phyloP scores from a whole-genome alignment of 306 rosid genomes.

The Prunus mume region DNA sequence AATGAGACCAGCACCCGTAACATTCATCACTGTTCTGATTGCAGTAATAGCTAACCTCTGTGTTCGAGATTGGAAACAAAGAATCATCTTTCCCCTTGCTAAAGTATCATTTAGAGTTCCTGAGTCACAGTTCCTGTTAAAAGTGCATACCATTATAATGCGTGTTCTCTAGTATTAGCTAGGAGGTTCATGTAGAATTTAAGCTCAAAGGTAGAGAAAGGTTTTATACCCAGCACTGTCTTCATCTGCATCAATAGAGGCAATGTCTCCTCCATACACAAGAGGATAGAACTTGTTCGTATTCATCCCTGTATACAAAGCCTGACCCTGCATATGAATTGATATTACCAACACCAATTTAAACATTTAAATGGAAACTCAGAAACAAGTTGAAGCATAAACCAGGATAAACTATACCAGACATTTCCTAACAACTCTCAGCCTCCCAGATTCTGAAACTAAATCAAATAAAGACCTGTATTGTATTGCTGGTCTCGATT shows the following conservation, averaged over 20 bases:
- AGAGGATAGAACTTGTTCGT: slow-evolving; percentile 44
- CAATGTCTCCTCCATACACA: slow-evolving; percentile 56
- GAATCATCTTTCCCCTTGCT: slow-evolving; percentile 56
- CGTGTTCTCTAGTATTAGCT: not conserved
- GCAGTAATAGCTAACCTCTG: slow-evolving; percentile 42
- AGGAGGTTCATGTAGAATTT: not conserved
- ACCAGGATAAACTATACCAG: not conserved
- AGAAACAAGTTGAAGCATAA: not conserved
- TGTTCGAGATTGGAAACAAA: slow-evolving; percentile 54
- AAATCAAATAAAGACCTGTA: not conserved
- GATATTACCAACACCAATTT: not conserved
- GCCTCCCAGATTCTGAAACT: not conserved
- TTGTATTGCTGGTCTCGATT: not conserved
- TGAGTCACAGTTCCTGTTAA: slow-evolving; percentile 43
- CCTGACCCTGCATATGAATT: slow-evolving; percentile 48
- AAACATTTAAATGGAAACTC: not conserved
- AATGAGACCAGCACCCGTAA: slow-evolving; percentile 41
- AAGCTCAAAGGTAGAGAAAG: slow-evolving; percentile 5
- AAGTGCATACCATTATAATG: slow-evolving; percentile 9
- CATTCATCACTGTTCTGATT: slow-evolving; percentile 32
- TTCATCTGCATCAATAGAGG: slow-evolving; percentile 31
- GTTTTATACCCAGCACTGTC: slow-evolving; percentile 42
- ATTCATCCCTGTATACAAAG: slow-evolving; percentile 43
- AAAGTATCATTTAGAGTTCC: slow-evolving; percentile 57
- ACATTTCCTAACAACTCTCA: not conserved